Base-by-base conservation (phyloP, 2,329 filamentous ascomycete species). In the Colletotrichum sublineola region DNA sequence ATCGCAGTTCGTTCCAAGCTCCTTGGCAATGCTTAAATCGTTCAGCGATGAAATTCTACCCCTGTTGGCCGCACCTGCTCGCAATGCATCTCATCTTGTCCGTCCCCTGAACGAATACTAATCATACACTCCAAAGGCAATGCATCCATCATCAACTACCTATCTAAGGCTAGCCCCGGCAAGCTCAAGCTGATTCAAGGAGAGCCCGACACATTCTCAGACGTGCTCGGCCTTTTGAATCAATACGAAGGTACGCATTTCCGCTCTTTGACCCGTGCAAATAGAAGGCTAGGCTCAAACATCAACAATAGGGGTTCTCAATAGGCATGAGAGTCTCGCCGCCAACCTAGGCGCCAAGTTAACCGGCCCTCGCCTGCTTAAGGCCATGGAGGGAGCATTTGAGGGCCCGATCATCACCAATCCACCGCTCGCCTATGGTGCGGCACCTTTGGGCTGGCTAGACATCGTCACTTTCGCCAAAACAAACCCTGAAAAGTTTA, bases 381-480 rank as follows among this genome's bases (percentile, higher is more conserved):
- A 95, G 82, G 92, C 94, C 53, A 94, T 97, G 80, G 94, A 97
- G 80, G 89, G 93, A 65, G 87, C 96, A 68, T 97, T 97, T 78
- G 94, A 97, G 75, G 93, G 93, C 0, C 91, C 93, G 31, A 94
- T 95, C 73, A 90, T 79, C 66, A 85, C 82, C 12, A 84, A 76
- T 65, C 83, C 79, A 63, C 69, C 87, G 86, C 81, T 90, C 82
- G 78, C 89, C 87, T 83, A 87, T 42, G 88, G 87, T 5, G 87
- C 86, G 7, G 76, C 81, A 63, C 77, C 80, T 8, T 88, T 96
- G 68, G 92, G 91, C 15, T 97, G 94, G 94, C 86, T 96, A 50
- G 94, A 97, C 77, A 91, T 97, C 64, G 93, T 97, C 75, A 91
- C 93, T 75, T 96, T 95, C 82, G 93, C 94, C 74, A 93, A 93